Percentiles rank a stretch among this genome's conserved stretches.
These are phyloP conservation scores for Pseudogymnoascus sp. DNA, from an alignment of 2,329 filamentous ascomycete genomes.

Conservation along the genomic window DNA sequence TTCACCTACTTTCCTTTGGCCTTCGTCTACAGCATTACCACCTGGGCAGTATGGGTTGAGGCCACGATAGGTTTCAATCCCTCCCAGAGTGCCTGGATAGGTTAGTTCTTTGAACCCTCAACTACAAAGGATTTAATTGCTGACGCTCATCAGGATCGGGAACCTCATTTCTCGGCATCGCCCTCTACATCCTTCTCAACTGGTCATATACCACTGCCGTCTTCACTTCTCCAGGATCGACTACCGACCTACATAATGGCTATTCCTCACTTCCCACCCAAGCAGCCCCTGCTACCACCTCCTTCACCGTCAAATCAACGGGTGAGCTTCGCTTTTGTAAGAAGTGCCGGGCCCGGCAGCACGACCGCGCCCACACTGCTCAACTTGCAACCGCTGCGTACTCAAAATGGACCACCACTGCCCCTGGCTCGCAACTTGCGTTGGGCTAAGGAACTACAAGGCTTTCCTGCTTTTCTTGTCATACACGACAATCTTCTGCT, in stretches of 20 bases:
- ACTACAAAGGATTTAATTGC: conserved; percentile 17
- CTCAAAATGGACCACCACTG: conserved; percentile 99
- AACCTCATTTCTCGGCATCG: conserved; percentile 57
- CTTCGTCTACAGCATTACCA: conserved; percentile 86
- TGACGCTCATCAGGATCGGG: conserved; percentile 38
- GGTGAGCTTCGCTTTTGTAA: conserved; percentile 89
- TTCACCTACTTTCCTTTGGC: conserved; percentile 78
- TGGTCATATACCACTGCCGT: conserved; percentile 89
- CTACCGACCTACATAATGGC: conserved; percentile 51
- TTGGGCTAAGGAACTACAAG: conserved; percentile 93
- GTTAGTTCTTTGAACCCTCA: conserved; percentile 34
- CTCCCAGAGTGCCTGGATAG: conserved; percentile 49
- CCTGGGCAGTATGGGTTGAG: conserved; percentile 89
- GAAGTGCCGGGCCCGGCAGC: conserved; percentile 92
- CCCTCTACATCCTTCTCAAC: conserved; percentile 73
- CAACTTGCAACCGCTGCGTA: conserved; percentile 86
- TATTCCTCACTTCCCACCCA: conserved; percentile 80
- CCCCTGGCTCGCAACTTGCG: conserved; percentile 93
- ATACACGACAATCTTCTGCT: conserved; percentile 82
- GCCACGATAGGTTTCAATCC: conserved; percentile 61
- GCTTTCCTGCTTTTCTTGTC: conserved; percentile 86
- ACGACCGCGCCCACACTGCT: conserved; percentile 97
- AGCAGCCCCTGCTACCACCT: conserved; percentile 54
- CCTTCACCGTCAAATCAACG: conserved; percentile 87
- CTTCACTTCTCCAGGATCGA: conserved; percentile 80